Base-by-base conservation (phyloP, 2,329 filamentous ascomycete genomes). In the Davidsoniella australis region DNA sequence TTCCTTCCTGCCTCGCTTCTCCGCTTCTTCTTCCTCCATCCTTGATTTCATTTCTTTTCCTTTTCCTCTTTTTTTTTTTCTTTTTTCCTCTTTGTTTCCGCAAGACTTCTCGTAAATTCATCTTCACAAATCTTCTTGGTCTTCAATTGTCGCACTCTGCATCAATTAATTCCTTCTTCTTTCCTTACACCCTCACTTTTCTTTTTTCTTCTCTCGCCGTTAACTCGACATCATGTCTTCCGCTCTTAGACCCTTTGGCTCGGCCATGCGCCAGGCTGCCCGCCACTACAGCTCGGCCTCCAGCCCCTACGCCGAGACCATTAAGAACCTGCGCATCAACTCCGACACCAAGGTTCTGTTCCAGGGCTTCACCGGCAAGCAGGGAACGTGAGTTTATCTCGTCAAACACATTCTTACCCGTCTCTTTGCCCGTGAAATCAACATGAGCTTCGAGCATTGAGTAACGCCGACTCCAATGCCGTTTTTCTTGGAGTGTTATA, bases 351-450 rank as follows among this genome's bases (percentile, higher is more conserved):
- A 91, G 72, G 86, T 98, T 58, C 72, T 96, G 61, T 96, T 78
- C 73, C 91, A 98, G 72, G 91, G 91, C 58, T 96, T 96, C 68
- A 96, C 89, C 51, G 89, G 89, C 65, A 91, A 85, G 75, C 87
- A 94, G 76, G 86, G 86, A 82, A 89, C 83, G 82, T 87, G 67
- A 69, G 81, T 80, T 12, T 40, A 17, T 14, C 26, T 26, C 12
- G 20, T 24, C 14, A 16, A 24, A 17, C 39, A n/a, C 18, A 14
- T n/a, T 46, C 12, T 16, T 43, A 46, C 44, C 37, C 33, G 17
- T 9, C 20, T n/a, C 36, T 29, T 29, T 24, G 7, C 29, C 5
- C 23, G 23, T 43, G 41, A 16, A n/a, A 12, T 33, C 29, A 33
- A 9, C 8, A 33, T 33, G 1, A 33, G 29, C 8, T 10, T 33